These are phyloP conservation scores for Toxicodendron radicans DNA, from an alignment of 345 rosid genomes.

Conservation along the genomic window DNA sequence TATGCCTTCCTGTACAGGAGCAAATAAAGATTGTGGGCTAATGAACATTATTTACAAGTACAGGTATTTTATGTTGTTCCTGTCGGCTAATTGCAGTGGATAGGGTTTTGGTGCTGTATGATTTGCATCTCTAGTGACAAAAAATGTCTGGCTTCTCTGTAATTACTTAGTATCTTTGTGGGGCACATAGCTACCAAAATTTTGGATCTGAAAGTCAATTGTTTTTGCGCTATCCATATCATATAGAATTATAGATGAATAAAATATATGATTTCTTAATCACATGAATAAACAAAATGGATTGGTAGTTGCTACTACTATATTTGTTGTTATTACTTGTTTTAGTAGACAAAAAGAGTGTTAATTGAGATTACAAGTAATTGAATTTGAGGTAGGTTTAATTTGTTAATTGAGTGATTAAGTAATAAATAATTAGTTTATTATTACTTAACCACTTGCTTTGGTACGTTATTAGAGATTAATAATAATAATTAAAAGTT, in stretches of 20 bases:
- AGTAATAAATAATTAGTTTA: too few species aligned
- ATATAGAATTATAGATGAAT: slow-evolving; percentile 4
- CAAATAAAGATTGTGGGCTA: neutral
- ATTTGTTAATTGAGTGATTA: too few species aligned
- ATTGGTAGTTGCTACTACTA: neutral
- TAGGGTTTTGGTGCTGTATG: slow-evolving; percentile 1
- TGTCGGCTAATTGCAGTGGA: slow-evolving; percentile 11
- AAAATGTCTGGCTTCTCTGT: neutral
- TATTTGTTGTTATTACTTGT: too few species aligned
- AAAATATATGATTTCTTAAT: slow-evolving; percentile 4
- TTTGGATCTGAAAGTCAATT: neutral
- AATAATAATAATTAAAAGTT: too few species aligned
- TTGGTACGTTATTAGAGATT: neutral
- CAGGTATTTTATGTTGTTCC: neutral
- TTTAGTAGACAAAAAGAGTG: too few species aligned
- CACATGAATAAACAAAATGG: too few species aligned
- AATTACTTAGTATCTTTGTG: neutral
- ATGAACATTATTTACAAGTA: neutral
- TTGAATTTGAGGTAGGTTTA: too few species aligned
- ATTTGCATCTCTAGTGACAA: neutral
- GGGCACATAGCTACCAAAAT: neutral
- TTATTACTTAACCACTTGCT: neutral
- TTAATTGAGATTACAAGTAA: too few species aligned
- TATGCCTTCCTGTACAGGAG: slow-evolving; percentile 14
- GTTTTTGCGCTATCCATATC: neutral